Evolutionary conservation across 805 yeast species (phyloP), one percentile per base, ranked within the genome.

Genomic region (Yarrowia osloensis): DNA sequence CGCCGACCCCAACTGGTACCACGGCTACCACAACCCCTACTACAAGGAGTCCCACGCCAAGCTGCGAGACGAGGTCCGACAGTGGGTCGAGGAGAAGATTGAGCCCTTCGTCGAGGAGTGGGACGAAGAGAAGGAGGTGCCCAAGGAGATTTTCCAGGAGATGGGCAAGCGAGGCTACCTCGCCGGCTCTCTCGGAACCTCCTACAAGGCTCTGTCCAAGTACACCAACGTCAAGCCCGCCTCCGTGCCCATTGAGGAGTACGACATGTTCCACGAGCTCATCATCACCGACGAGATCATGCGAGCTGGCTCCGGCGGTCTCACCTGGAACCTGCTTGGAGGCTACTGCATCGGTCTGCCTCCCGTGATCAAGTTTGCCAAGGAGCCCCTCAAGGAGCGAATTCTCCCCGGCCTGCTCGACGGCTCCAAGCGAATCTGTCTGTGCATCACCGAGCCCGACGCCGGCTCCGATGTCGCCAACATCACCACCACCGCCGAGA

Each of bases 401-500:
- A 74, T 79, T 19, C 68, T 78, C 8, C 82, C 82, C 11, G 79
- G 71, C 7, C 68, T 79, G 17, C 69, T 79, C 55, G 65, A 69
- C 52, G 82, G 82, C 29, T 72, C 73, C 55, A 79, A 77, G 73
- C 75, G 82, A 42, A 71, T 75, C 67, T 80, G 82, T 65, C 70
- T 79, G 54, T 75, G 80, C 66, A 79, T 79, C 72, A 79, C 82
- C 19, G 82, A 79, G 73, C 82, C 82, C 17, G 80, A 79, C 57
- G 82, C 81, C 15, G 82, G 82, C 29, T 77, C 80, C 24, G 82
- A 79, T 69, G 82, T 79, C 11, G 82, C 82, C 42, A 77, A 77
- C 65, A 65, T 79, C 61, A 76, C 78, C 29, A 77, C 82, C 19
- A 73, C 77, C 39, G 82, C 82, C 28, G 73, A 68, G 57, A 70